These are phyloP conservation scores for Comarum palustre DNA, from an alignment of 306 rosid species.

Conservation along the genomic window DNA sequence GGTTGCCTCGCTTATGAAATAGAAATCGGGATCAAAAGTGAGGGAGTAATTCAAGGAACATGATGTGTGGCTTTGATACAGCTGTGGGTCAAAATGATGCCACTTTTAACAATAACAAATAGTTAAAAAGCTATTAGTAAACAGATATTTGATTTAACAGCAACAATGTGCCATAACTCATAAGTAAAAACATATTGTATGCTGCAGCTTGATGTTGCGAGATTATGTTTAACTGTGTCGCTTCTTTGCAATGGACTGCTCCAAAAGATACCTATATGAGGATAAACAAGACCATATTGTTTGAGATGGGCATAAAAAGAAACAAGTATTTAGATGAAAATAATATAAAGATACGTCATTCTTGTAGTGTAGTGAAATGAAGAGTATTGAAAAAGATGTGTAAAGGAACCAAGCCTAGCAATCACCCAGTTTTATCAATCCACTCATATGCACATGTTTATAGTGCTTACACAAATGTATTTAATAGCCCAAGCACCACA, in stretches of 20 bases:
- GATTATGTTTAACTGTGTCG: slow-evolving; percentile 22
- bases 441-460: neutral
- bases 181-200: neutral
- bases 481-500: neutral
- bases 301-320: neutral
- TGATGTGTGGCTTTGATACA: neutral
- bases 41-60: neutral
- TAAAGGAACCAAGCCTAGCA: neutral
- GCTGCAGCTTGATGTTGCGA: neutral
- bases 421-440: neutral
- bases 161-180: neutral
- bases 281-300: neutral
- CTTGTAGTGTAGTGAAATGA: slow-evolving; percentile 2
- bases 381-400: neutral
- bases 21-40: neutral
- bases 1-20: too few relatives aligned
- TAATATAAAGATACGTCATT: neutral
- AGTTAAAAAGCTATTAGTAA: neutral
- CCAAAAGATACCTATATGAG: slow-evolving; percentile 33
- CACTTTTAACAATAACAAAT: neutral
- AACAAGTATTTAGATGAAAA: neutral
- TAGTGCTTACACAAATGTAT: neutral
- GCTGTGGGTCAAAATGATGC: neutral
- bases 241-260: slow-evolving; percentile 30
- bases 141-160: neutral